These are phyloP conservation scores for Podaxis sp. DNA, from an alignment of 768 basidiomycete genomes.

Conservation along the genomic window DNA sequence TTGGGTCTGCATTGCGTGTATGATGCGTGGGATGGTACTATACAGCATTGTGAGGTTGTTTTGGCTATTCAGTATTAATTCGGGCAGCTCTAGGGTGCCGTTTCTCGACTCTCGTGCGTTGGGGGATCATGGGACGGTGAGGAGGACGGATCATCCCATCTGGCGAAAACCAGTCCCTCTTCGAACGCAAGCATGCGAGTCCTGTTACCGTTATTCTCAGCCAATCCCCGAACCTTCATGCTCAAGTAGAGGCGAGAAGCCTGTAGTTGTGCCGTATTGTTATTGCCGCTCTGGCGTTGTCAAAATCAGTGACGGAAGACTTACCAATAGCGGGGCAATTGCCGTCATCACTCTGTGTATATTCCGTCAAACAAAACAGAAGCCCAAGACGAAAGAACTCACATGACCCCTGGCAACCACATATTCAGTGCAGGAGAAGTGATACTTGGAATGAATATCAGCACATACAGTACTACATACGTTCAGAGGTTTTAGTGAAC, in stretches of 20 bases:
- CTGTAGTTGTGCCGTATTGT: not conserved
- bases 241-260: slow-evolving; percentile 1
- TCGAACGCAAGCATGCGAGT: not conserved
- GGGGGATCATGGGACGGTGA: not conserved
- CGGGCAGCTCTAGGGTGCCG: not conserved
- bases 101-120: not conserved
- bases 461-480: not conserved
- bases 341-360: not conserved
- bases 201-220: not conserved
- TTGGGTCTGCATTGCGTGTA: too few species aligned
- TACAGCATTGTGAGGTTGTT: not conserved
- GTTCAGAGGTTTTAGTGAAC: not conserved
- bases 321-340: not conserved
- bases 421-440: not conserved
- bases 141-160: not conserved
- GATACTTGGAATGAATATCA: not conserved
- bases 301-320: not conserved
- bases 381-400: not conserved
- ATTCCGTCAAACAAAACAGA: not conserved
- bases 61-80: not conserved
- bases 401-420: not conserved
- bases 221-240: not conserved
- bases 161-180: not conserved
- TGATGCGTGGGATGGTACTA: not conserved
- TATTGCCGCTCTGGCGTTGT: not conserved